A percentile compares a stretch with the other conserved stretches of the same genome.
These are phyloP conservation scores for Parsonsia alboflavescens DNA, from an alignment of 257 asterid genomes.

Conservation along the genomic window DNA sequence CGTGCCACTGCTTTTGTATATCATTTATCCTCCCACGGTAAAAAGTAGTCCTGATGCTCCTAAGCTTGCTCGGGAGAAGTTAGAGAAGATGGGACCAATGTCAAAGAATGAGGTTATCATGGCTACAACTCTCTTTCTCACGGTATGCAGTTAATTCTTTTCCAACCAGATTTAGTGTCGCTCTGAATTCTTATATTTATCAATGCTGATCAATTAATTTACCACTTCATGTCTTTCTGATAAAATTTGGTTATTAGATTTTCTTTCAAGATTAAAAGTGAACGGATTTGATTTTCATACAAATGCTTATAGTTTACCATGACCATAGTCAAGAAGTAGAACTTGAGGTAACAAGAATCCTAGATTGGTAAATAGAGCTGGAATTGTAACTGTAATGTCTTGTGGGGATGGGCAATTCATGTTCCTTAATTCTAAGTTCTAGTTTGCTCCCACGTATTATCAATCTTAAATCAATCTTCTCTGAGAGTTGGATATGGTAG, in stretches of 20 bases:
- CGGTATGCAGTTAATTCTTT: conserved; percentile 40
- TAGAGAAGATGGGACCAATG: conserved; percentile 97
- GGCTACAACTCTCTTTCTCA: conserved; percentile 89
- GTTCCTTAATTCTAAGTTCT: background rate
- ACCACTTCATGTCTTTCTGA: background rate
- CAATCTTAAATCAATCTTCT: background rate
- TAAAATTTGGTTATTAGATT: background rate
- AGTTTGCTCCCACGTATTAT: background rate
- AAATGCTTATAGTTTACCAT: background rate
- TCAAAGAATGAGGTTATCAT: conserved; percentile 84
- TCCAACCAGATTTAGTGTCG: background rate
- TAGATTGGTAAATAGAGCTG: background rate
- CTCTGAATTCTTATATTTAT: background rate
- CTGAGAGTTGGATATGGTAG: background rate
- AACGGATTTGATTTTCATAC: background rate
- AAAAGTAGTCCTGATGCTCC: conserved; percentile 98
- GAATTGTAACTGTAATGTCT: background rate
- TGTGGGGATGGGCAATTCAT: background rate
- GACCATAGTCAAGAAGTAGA: background rate
- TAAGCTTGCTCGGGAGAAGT: conserved; percentile 75
- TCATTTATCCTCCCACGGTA: conserved; percentile 76
- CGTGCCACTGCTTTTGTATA: conserved; percentile 68
- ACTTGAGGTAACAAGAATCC: background rate
- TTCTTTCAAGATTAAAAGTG: background rate
- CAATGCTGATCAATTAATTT: background rate